Evolutionary conservation across 2,329 filamentous ascomycete species (phyloP).

Genomic region (Alternaria dauci): DNA sequence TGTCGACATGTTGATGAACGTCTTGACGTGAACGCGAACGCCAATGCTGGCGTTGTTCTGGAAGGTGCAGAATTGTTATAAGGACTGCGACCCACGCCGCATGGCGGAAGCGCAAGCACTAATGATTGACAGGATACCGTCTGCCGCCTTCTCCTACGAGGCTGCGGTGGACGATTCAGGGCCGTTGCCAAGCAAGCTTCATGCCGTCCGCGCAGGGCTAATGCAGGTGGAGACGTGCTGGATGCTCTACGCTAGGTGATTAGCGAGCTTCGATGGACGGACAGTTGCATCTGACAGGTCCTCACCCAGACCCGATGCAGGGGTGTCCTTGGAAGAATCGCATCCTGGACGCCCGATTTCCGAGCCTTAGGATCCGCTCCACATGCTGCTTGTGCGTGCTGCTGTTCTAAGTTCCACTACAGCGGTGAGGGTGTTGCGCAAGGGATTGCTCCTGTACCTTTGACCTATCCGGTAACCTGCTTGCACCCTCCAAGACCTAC

Average conservation of each 20-base stretch:
- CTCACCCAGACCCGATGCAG: conserved; percentile 6
- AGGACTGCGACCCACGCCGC: conserved; percentile 1
- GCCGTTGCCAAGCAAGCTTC: conserved; percentile 15
- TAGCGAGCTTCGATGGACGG: conserved; percentile 8
- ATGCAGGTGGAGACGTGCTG: conserved; percentile 4
- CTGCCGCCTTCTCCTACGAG: conserved; percentile 4
- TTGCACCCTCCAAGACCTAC: not conserved
- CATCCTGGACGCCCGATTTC: not conserved
- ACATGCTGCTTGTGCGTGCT: not conserved
- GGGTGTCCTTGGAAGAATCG: not conserved
- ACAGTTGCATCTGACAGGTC: conserved; percentile 17
- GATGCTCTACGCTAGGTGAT: conserved; percentile 7
- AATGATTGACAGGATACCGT: conserved; percentile 11
- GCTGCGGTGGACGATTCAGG: conserved; percentile 10
- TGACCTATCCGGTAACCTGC: not conserved
- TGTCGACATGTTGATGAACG: conserved; percentile 21
- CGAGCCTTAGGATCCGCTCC: conserved; percentile 3
- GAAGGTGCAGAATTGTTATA: conserved; percentile 6
- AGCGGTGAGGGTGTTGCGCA: not conserved
- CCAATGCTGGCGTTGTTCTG: conserved; percentile 10
- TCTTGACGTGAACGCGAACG: conserved; percentile 6
- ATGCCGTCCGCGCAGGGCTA: conserved; percentile 11
- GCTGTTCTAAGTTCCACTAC: conserved; percentile 1
- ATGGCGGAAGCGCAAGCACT: conserved; percentile 8
- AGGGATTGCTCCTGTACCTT: not conserved